Percentiles rank a stretch among this genome's conserved stretches.
Evolutionary conservation across 306 rosid species (phyloP).

Genomic region (Medicago arabica): DNA sequence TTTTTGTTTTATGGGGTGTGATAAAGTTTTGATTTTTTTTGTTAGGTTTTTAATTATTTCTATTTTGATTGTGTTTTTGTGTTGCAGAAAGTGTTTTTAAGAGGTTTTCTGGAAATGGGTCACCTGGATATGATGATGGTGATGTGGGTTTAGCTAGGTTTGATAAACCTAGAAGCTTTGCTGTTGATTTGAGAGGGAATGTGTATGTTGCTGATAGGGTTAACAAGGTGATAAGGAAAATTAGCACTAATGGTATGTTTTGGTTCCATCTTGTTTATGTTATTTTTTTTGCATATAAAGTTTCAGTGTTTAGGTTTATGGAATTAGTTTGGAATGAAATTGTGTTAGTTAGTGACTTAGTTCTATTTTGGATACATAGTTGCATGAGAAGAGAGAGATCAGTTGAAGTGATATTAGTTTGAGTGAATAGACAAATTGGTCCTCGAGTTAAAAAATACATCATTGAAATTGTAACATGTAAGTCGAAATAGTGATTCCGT

Average conservation of each 20-base stretch:
- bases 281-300: not conserved
- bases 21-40: conserved; percentile 26
- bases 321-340: not conserved
- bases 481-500: not conserved
- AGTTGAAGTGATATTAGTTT: not conserved
- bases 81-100: conserved; percentile 55
- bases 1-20: not conserved
- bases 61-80: not conserved
- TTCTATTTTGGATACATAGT: not conserved
- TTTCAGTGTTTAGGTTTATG: not conserved
- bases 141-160: conserved; percentile 55
- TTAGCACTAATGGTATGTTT: conserved; percentile 55
- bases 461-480: not conserved
- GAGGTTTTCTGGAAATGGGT: conserved; percentile 53
- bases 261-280: conserved; percentile 4
- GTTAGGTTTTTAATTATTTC: not conserved
- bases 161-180: conserved; percentile 62
- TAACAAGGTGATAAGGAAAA: conserved; percentile 61
- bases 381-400: not conserved
- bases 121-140: conserved; percentile 65
- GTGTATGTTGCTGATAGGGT: conserved; percentile 70
- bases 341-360: not conserved
- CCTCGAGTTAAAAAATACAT: not conserved
- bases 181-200: conserved; percentile 64
- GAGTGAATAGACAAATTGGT: not conserved